phyloP scores from a whole-genome alignment of 192 early-diverging fungal genomes.

The Funneliformis geosporum region DNA sequence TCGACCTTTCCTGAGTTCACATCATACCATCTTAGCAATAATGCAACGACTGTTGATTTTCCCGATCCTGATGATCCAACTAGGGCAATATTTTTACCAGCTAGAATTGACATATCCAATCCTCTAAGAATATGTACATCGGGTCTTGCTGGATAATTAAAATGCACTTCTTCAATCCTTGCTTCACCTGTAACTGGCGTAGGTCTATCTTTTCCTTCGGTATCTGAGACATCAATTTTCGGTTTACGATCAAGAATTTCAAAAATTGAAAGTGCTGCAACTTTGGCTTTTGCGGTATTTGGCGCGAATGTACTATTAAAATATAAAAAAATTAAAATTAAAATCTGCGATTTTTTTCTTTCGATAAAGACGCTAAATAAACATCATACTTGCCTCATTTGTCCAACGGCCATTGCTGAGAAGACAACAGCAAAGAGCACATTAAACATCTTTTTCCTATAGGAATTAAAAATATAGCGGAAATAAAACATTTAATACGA shows the following conservation, averaged over 20 bases:
- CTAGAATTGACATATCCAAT: slow-evolving; percentile 45
- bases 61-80: slow-evolving; percentile 88
- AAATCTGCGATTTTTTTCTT: too few species aligned
- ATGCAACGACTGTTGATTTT: slow-evolving; percentile 66
- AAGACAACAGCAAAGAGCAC: slow-evolving; percentile 82
- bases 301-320: slow-evolving; percentile 60
- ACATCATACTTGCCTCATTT: slow-evolving; percentile 43
- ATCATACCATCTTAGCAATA: slow-evolving; percentile 85
- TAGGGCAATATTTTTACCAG: slow-evolving; percentile 79
- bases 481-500: neutral
- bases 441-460: slow-evolving; percentile 51
- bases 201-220: slow-evolving; percentile 40
- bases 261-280: slow-evolving; percentile 69
- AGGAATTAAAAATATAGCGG: neutral
- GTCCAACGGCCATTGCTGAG: slow-evolving; percentile 63
- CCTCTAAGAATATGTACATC: slow-evolving; percentile 62
- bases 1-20: slow-evolving; percentile 55
- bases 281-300: slow-evolving; percentile 69
- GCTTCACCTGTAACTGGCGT: slow-evolving; percentile 51
- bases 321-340: neutral
- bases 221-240: slow-evolving; percentile 58
- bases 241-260: slow-evolving; percentile 70
- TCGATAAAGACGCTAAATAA: neutral
- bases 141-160: slow-evolving; percentile 72
- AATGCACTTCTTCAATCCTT: slow-evolving; percentile 55